These are phyloP conservation scores for Cadophora sp. DNA, from an alignment of 2,329 filamentous ascomycete species.

Conservation along the genomic window DNA sequence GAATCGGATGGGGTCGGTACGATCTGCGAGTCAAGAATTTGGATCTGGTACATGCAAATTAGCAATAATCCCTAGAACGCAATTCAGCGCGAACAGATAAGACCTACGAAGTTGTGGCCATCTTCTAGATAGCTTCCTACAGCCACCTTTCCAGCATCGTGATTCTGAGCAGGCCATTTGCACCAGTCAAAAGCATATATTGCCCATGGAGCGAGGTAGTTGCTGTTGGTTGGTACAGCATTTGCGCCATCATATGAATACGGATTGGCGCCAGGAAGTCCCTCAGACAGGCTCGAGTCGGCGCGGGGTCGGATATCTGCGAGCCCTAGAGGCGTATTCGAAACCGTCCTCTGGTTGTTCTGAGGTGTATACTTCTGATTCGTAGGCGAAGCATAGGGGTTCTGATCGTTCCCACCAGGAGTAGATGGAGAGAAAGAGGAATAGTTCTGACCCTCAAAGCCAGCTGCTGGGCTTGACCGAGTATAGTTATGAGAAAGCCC, in stretches of 20 bases:
- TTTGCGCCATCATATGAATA: conserved; percentile 71
- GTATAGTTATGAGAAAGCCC: conserved; percentile 78
- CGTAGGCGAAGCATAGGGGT: conserved; percentile 67
- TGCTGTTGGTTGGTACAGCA: conserved; percentile 77
- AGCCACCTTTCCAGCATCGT: conserved; percentile 88
- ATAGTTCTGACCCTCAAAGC: conserved; percentile 61
- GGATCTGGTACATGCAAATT: conserved; percentile 66
- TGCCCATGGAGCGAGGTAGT: conserved; percentile 92
- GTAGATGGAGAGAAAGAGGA: conserved; percentile 68
- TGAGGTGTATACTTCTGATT: conserved; percentile 61
- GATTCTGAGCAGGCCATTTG: conserved; percentile 87
- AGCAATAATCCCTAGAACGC: conserved; percentile 23
- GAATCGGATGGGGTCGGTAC: conserved; percentile 72
- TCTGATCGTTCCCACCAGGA: conserved; percentile 56
- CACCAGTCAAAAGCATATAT: conserved; percentile 99
- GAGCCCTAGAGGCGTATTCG: conserved; percentile 88
- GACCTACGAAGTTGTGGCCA: conserved; percentile 90
- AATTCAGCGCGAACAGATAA: conserved; percentile 26
- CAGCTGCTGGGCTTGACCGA: conserved; percentile 77
- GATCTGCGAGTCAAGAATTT: conserved; percentile 92
- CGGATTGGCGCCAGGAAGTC: conserved; percentile 62
- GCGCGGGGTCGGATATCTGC: conserved; percentile 90
- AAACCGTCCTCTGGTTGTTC: conserved; percentile 66
- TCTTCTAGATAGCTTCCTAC: conserved; percentile 97
- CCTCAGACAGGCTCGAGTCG: conserved; percentile 81